Evolutionary conservation across 73 alveolate species (phyloP), one percentile per base, ranked within the genome.

Genomic region (Blepharisma japonicum): DNA sequence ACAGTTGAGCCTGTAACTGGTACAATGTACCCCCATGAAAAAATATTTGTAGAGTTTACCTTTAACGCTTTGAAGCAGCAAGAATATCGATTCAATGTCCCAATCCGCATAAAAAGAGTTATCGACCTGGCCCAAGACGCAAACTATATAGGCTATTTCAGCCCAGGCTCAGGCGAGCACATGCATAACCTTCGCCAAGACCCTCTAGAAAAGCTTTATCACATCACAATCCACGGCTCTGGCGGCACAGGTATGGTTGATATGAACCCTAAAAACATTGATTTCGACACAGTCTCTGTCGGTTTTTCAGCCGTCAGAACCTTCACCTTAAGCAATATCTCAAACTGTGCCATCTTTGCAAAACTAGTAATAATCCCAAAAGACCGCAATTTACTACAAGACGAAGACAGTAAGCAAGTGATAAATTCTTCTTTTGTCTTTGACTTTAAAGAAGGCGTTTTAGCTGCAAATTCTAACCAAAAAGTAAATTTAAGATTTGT

Each of bases 231-330:
- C 51, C 68, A 87, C 56, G 98, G 97, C 0, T 91, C 93, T 25
- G 99, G 99, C 14, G 91, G 98, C 68, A 98, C 94, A 86, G 99
- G 99, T 0, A 77, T 78, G 21, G 81, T 96, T 68, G 74, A 88
- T 51, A 88, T 96, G n/a, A 90, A 84, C 72, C 98, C 98, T 6
- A 85, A 83, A 53, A 70, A 86, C 50, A 86, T 95, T 9, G 98
- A 96, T 77, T 96, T 94, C 78, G 97, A 95, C 8, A 95, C 98
- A 0, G 96, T 96, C 45, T 94, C 96, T 68, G 99, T 95, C 20
- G 98, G 98, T 18, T 96, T 96, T 81, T 85, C 87, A 66, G 89
- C 92, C 66, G 92, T 91, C 71, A 80, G 90, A 71, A 77, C 87
- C 55, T 93, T 95, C 67, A 84, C 95, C n/a, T 85, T 96, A n/a